These are phyloP conservation scores for Agastache rugosa DNA, from an alignment of 257 asterid species.

Conservation along the genomic window DNA sequence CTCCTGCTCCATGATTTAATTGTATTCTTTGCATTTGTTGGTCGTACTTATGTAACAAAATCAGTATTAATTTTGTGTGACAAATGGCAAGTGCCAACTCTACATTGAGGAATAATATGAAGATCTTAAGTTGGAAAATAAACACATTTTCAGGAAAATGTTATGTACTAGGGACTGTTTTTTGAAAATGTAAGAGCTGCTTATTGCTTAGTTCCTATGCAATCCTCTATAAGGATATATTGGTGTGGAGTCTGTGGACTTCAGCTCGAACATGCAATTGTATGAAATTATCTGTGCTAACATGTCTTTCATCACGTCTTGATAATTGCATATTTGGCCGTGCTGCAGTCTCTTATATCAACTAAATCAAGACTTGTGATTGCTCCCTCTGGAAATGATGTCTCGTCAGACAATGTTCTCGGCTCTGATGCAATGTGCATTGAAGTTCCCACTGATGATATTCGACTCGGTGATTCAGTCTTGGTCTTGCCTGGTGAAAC, in stretches of 20 bases:
- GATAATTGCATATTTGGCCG: constrained; percentile 30
- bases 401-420: constrained; percentile 61
- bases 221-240: constrained; percentile 8
- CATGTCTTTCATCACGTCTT: constrained; percentile 29
- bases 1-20: constrained; percentile 26
- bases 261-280: constrained; percentile 23
- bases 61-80: constrained; percentile 12
- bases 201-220: constrained; percentile 18
- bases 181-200: constrained; percentile 2
- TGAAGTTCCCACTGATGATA: constrained; percentile 95
- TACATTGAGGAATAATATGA: background rate
- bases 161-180: background rate
- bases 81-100: constrained; percentile 14
- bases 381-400: constrained; percentile 74
- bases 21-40: constrained; percentile 24
- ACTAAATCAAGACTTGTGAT: constrained; percentile 88
- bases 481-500: constrained; percentile 99
- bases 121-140: constrained; percentile 9
- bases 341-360: constrained; percentile 90
- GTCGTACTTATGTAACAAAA: constrained; percentile 22
- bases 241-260: background rate
- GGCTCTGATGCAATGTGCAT: constrained; percentile 81
- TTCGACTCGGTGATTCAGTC: constrained; percentile 79
- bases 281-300: constrained; percentile 11
- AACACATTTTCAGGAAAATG: background rate